Evolutionary conservation across 2,329 filamentous ascomycete species (phyloP), one percentile per base, ranked within the genome.

Genomic region (Didymella arachidicola): DNA sequence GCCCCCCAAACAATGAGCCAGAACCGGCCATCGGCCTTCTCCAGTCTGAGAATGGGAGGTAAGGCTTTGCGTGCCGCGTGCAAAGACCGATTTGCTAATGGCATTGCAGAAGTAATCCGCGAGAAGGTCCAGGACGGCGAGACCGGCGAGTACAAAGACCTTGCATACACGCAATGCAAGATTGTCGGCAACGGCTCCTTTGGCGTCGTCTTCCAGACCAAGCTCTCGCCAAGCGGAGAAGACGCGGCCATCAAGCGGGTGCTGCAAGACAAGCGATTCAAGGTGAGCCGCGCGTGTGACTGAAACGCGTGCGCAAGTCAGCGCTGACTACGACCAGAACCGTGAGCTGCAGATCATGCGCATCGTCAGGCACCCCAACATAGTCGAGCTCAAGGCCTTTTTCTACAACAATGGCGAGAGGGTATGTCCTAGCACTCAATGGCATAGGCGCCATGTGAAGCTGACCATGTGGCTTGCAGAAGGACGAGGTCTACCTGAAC

Each of bases 291-390:
- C 65, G 64, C 68, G 56, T 61, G 57, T 63, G 61, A 64, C 53
- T 46, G 27, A 2, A 18, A 44, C 34, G 52, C 57, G 36, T 43
- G 54, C 59, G 51, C 7, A 25, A 16, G 38, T 52, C 59, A 60
- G 32, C 38, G 62, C 70, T 79, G 63, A 79, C 71, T 27, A 52
- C 19, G 34, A 39, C 46, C 77, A 99, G 95, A 99, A 99, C 78
- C 93, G 95, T 80, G 95, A 99, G 79, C 86, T 99, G 70, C 95
- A 99, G 79, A 99, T 99, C 78, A 99, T 99, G 95, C 91, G 95
- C 76, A 99, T 99, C 76, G 95, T 99, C 73, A 89, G 94, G 76
- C 95, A 99, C 79, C 95, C 95, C 56, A 99, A 99, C 81, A 98
- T 99, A 72, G 95, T 99, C 61, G 93, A 98, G 79, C 85, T 99